phyloP scores from a whole-genome alignment of 306 rosid genomes.

The Vigna hirtella region DNA sequence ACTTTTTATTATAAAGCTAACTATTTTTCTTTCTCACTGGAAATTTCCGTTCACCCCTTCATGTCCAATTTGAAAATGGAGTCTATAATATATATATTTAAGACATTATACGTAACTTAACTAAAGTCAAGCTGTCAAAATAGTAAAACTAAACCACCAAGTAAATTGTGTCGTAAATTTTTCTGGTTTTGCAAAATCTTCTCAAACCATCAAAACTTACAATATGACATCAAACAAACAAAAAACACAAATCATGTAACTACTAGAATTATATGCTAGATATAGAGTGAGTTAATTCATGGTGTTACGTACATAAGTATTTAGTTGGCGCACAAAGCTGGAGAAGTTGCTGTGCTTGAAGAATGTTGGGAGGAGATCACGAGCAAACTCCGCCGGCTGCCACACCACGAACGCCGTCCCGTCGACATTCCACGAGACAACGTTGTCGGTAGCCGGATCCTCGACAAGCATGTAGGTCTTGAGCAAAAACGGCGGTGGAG shows the following conservation, averaged over 20 bases:
- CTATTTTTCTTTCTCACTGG: no score
- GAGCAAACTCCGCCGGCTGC: constrained; percentile 91
- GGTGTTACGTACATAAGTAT: constrained; percentile 79
- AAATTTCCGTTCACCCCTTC: no score
- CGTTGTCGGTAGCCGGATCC: constrained; percentile 73
- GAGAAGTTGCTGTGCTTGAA: constrained; percentile 98
- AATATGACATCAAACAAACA: no score
- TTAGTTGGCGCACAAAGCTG: constrained; percentile 95
- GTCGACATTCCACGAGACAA: constrained; percentile 77
- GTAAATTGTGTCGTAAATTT: no score
- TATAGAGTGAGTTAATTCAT: not conserved
- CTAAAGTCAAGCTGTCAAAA: not conserved
- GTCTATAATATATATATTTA: no score
- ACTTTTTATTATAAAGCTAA: no score
- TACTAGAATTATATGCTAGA: not conserved
- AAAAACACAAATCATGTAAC: not conserved
- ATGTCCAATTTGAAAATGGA: no score
- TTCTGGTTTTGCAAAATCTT: no score
- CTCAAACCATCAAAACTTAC: no score
- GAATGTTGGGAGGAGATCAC: constrained; percentile 93
- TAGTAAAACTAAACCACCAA: no score
- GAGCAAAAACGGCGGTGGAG: constrained; percentile 86
- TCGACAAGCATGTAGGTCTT: constrained; percentile 88
- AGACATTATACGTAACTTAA: no score
- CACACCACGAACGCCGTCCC: constrained; percentile 93